phyloP scores from a whole-genome alignment of 257 asterid genomes.

The Gentiana macrophylla region DNA sequence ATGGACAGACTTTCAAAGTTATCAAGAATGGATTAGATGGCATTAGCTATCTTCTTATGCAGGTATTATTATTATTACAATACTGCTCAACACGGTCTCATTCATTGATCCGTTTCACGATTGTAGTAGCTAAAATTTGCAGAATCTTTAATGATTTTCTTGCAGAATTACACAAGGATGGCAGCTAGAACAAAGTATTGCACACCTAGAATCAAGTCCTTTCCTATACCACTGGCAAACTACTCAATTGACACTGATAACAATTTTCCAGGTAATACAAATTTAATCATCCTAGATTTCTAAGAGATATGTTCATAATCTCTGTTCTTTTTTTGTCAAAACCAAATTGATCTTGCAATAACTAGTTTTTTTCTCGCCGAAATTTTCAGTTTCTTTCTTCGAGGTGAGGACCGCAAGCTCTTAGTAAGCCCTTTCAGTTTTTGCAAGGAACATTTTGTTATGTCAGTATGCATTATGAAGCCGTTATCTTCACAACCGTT shows the following conservation, averaged over 20 bases:
- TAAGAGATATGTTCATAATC: no score
- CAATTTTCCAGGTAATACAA: slow-evolving; percentile 65
- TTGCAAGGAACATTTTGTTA: no score
- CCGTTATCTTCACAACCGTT: no score
- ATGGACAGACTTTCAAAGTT: slow-evolving; percentile 88
- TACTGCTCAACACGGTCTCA: no score
- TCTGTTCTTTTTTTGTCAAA: not conserved
- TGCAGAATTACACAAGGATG: slow-evolving; percentile 84
- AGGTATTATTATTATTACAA: slow-evolving; percentile 23
- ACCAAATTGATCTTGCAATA: not conserved
- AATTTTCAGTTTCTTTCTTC: slow-evolving; percentile 71
- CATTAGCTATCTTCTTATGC: slow-evolving; percentile 91
- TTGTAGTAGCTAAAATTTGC: no score
- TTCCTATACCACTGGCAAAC: slow-evolving; percentile 74
- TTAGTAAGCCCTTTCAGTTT: slow-evolving; percentile 9
- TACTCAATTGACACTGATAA: slow-evolving; percentile 63
- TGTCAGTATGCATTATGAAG: no score
- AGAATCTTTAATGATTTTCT: not conserved
- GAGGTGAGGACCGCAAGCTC: slow-evolving; percentile 54
- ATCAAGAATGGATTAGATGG: slow-evolving; percentile 93
- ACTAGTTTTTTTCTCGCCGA: not conserved
- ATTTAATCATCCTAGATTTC: not conserved
- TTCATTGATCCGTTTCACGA: no score
- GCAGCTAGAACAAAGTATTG: slow-evolving; percentile 84
- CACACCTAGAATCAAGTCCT: slow-evolving; percentile 88